Evolutionary conservation across 768 basidiomycete genomes (phyloP), one percentile per base, ranked within the genome.

Genomic region (Rhodotorula babjevae): DNA sequence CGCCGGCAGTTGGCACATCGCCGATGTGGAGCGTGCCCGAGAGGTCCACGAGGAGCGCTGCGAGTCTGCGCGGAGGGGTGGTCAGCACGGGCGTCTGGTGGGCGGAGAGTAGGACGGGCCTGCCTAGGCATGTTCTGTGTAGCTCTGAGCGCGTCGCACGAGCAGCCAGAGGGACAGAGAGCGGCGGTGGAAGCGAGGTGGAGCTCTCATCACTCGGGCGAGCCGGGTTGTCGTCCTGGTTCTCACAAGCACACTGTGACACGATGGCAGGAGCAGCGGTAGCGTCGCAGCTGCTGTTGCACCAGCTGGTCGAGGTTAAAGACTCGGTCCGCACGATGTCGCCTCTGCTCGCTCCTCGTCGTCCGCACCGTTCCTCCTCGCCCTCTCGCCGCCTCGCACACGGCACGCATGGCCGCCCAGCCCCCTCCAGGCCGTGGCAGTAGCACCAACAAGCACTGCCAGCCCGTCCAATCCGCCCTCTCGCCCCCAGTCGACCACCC

Each of bases 21-120:
- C 85, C 88, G 52, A 87, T 79, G 61, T 88, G 85, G 10, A 90
- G 80, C 2, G 87, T 90, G 0, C 89, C 88, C 8, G 87, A 88
- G 49, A 90, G 84, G 75, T 90, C 88, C 63, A 90, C 84, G 5
- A 75, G 44, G 18, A 75, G 42, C 9, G 73, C 69, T 19, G 62
- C 57, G 6, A 70, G n/a, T 16, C 61, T 63, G 50, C 15, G 2
- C 16, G 7, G 18, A 6, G 16, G 47, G 12, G 47, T 2, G 27
- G 61, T 18, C 42, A 61, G 60, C 29, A 25, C 19, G 56, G 36
- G 31, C 33, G 5, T 31, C 7, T 5, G 12, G n/a, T 4, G 5
- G 10, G n/a, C 11, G 14, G n/a, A 55, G 53, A 14, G 14, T 55
- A 2, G 53, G 53, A 10, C 4, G 14, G 52, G 7, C 27, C 10